Percentiles rank a stretch among this genome's conserved stretches.
These are phyloP conservation scores for Camellia oleifera DNA, from an alignment of 179 eudicot genomes.

Conservation along the genomic window DNA sequence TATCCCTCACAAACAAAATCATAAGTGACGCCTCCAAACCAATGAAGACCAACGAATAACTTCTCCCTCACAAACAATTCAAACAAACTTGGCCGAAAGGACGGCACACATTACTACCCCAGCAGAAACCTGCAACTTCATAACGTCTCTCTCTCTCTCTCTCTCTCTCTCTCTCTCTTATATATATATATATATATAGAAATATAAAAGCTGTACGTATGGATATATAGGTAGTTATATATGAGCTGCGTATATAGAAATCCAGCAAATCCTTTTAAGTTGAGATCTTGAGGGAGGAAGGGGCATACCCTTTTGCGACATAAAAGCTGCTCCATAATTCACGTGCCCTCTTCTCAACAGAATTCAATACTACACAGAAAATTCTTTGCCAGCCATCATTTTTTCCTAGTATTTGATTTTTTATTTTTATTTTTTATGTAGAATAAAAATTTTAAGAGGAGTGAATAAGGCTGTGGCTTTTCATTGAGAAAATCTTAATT, in stretches of 20 bases:
- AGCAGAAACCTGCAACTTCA: too few species aligned
- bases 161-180: too few species aligned
- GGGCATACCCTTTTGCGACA: not conserved
- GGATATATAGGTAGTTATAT: not conserved
- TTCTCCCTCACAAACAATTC: too few species aligned
- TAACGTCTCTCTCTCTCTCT: too few species aligned
- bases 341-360: constrained; percentile 20
- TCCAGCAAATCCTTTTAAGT: not conserved
- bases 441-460: not conserved
- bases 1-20: too few species aligned
- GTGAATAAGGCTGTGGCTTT: not conserved
- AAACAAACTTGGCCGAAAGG: too few species aligned
- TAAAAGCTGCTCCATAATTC: constrained; percentile 19
- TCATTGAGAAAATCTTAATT: not conserved
- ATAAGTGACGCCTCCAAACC: too few species aligned
- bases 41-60: too few species aligned
- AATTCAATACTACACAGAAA: not conserved
- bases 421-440: not conserved
- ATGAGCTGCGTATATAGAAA: not conserved
- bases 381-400: not conserved
- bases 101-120: too few species aligned
- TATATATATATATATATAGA: too few species aligned
- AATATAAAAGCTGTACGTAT: too few species aligned
- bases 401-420: too few species aligned
- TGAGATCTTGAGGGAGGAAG: not conserved